Conservation (phyloP, 139 green algal species). For the Picochlorum sp. region DNA sequence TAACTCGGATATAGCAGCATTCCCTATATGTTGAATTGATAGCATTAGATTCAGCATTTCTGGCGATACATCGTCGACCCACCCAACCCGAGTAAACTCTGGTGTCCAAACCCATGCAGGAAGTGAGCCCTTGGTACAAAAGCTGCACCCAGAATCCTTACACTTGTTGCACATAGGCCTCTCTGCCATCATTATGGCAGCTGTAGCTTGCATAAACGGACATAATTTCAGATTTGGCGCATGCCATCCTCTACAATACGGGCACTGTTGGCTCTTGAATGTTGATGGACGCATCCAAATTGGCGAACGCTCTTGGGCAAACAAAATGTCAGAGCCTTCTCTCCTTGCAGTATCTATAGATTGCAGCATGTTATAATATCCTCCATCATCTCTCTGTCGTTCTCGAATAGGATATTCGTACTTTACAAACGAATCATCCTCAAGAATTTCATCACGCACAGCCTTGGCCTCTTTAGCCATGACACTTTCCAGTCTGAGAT, state of each 20-base stretch:
- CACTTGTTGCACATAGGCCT: slow-evolving; percentile 10
- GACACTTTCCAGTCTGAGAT: too few relatives aligned
- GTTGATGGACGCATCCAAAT: background rate
- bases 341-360: background rate
- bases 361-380: background rate
- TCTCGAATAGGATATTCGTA: too few relatives aligned
- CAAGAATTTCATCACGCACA: too few relatives aligned
- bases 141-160: slow-evolving; percentile 10
- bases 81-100: slow-evolving; percentile 1
- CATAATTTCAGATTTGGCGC: background rate
- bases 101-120: background rate
- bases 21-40: slow-evolving; percentile 5
- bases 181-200: slow-evolving; percentile 8
- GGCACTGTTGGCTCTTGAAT: slow-evolving; percentile 5
- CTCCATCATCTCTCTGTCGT: background rate
- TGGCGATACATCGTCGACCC: slow-evolving; percentile 11
- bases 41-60: slow-evolving; percentile 17
- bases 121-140: background rate
- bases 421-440: too few relatives aligned
- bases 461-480: too few relatives aligned
- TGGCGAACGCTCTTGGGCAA: background rate
- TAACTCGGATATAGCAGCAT: slow-evolving; percentile 11
- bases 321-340: background rate
- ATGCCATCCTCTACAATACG: background rate
- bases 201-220: slow-evolving; percentile 17